A percentile compares a stretch with the other conserved stretches of the same genome.
These are phyloP conservation scores for Acacia pycnantha DNA, from an alignment of 331 rosid genomes.

Conservation along the genomic window DNA sequence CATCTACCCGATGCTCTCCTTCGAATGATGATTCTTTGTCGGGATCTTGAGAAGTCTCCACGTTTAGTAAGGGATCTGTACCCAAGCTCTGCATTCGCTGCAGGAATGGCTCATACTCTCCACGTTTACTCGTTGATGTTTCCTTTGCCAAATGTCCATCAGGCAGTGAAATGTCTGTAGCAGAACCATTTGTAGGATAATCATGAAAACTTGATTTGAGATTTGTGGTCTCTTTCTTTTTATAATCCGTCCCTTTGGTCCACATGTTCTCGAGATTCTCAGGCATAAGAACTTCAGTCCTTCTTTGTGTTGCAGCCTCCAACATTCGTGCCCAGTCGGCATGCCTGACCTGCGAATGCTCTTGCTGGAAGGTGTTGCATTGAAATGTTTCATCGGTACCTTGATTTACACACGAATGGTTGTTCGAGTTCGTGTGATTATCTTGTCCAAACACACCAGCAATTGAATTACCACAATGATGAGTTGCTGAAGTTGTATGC, in stretches of 20 bases:
- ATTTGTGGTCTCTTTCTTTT: slow-evolving; percentile 70
- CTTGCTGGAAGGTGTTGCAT: slow-evolving; percentile 37
- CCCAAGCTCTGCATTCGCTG: slow-evolving; percentile 28
- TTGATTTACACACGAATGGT: slow-evolving; percentile 45
- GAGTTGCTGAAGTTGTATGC: slow-evolving; percentile 38
- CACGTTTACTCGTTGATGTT: slow-evolving; percentile 39
- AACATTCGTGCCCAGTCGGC: slow-evolving; percentile 84
- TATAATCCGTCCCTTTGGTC: slow-evolving; percentile 93
- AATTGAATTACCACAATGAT: slow-evolving; percentile 37
- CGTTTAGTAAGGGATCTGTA: slow-evolving; percentile 45
- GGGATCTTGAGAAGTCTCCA: slow-evolving; percentile 38
- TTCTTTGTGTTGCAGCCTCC: slow-evolving; percentile 87
- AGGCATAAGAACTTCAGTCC: slow-evolving; percentile 94
- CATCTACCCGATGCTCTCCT: slow-evolving; percentile 42
- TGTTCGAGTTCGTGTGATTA: slow-evolving; percentile 40
- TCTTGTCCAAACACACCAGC: slow-evolving; percentile 38
- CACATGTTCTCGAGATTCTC: slow-evolving; percentile 99
- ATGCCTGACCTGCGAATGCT: slow-evolving; percentile 49
- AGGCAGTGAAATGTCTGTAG: not conserved
- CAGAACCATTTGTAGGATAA: slow-evolving; percentile 21
- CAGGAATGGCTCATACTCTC: slow-evolving; percentile 28
- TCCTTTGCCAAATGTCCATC: slow-evolving; percentile 44
- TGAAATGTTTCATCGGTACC: slow-evolving; percentile 39
- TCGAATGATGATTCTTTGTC: slow-evolving; percentile 32
- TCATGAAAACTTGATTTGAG: slow-evolving; percentile 45